Conservation (phyloP, 257 asterid genomes). For the Solanum okadae region DNA sequence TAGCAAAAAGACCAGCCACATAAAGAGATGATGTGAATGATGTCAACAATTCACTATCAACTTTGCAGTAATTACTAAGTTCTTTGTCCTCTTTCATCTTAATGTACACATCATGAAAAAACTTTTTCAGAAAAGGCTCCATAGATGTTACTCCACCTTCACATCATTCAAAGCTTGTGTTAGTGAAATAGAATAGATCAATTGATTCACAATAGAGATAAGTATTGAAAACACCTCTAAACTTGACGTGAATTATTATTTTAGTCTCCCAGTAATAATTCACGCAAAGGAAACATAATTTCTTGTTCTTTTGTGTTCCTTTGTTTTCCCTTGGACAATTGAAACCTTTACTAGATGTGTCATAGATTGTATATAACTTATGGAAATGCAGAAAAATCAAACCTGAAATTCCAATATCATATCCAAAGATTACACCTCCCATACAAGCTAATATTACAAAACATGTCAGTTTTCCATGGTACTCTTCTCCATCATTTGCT, state of each 20-base stretch:
- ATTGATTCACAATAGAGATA: neutral
- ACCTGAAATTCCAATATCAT: constrained; percentile 91
- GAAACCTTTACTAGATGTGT: neutral
- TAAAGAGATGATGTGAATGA: constrained; percentile 54
- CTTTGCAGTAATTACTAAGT: constrained; percentile 73
- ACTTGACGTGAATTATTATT: too few relatives aligned
- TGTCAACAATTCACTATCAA: constrained; percentile 55
- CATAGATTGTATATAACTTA: neutral
- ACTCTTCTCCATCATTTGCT: constrained; percentile 14
- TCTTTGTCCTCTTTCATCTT: constrained; percentile 29
- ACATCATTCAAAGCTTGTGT: neutral
- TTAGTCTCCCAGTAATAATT: too few relatives aligned
- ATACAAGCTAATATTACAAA: constrained; percentile 57
- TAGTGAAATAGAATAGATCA: neutral
- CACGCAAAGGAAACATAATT: neutral
- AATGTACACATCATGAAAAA: constrained; percentile 47
- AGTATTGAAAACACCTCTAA: too few relatives aligned
- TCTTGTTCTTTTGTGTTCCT: too few relatives aligned
- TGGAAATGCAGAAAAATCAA: neutral
- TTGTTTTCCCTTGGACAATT: neutral
- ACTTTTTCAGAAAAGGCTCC: constrained; percentile 56
- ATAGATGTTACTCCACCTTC: constrained; percentile 88
- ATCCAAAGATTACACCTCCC: constrained; percentile 83
- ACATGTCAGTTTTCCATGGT: constrained; percentile 50
- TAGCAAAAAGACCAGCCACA: constrained; percentile 61